These are phyloP conservation scores for Neopestalotiopsis sp. DNA, from an alignment of 2,329 filamentous ascomycete genomes.

Conservation along the genomic window DNA sequence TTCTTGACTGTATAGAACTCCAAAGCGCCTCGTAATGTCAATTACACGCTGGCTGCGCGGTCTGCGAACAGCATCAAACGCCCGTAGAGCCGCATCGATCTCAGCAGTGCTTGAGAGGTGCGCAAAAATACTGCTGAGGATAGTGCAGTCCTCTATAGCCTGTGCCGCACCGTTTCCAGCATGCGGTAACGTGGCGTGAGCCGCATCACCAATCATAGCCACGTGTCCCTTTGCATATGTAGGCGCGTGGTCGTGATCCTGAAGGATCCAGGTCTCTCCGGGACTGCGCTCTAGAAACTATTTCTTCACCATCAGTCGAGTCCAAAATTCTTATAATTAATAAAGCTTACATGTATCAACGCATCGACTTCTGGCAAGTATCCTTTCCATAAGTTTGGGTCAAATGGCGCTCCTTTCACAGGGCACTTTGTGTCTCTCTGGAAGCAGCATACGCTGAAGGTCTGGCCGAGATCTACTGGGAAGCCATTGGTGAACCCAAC, in stretches of 20 bases:
- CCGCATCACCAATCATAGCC: conserved; percentile 24
- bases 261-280: conserved; percentile 22
- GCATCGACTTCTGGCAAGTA: conserved; percentile 18
- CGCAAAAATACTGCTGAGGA: conserved; percentile 19
- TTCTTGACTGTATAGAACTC: conserved; percentile 20
- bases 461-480: conserved; percentile 22
- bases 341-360: conserved; percentile 18
- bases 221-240: conserved; percentile 21
- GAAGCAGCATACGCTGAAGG: conserved; percentile 22
- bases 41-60: conserved; percentile 19
- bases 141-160: conserved; percentile 24
- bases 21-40: conserved; percentile 22
- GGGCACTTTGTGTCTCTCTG: conserved; percentile 20
- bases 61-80: conserved; percentile 20
- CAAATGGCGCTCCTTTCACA: background rate
- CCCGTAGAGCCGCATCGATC: conserved; percentile 17
- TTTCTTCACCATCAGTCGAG: background rate
- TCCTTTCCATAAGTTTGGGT: conserved; percentile 16
- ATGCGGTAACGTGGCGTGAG: conserved; percentile 23
- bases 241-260: conserved; percentile 23
- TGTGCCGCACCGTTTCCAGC: conserved; percentile 25
- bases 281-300: conserved; percentile 18
- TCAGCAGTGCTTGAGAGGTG: conserved; percentile 3
- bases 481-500: conserved; percentile 24
- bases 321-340: background rate